Evolutionary conservation across 192 early-diverging fungal genomes (phyloP).

Genomic region (Coemansia interrupta): DNA sequence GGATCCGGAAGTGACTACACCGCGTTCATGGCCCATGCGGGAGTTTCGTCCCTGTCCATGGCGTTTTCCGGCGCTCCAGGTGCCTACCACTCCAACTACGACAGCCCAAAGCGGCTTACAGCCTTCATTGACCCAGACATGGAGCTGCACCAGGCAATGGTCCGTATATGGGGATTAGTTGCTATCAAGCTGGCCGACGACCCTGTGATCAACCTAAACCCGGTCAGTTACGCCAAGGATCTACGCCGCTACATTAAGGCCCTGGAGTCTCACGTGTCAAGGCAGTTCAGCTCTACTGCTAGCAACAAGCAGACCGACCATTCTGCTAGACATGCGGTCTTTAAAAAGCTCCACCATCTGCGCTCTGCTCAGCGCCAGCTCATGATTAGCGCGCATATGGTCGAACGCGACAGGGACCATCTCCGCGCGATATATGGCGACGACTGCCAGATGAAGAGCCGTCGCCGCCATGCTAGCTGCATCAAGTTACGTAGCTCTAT

Average conservation of each 20-base stretch:
- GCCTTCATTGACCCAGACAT: conserved; percentile 58
- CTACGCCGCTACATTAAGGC: conserved; percentile 42
- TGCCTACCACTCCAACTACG: conserved; percentile 67
- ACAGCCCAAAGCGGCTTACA: conserved; percentile 59
- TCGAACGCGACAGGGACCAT: conserved; percentile 31
- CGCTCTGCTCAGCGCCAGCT: conserved; percentile 35
- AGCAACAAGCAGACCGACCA: background rate
- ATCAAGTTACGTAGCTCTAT: conserved; percentile 33
- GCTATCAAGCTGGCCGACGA: conserved; percentile 51
- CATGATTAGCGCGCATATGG: conserved; percentile 20
- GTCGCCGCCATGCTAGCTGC: conserved; percentile 30
- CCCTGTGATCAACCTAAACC: conserved; percentile 43
- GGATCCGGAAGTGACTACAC: conserved; percentile 58
- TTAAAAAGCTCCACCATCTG: conserved; percentile 22
- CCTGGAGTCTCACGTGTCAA: conserved; percentile 27
- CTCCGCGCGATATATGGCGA: conserved; percentile 38
- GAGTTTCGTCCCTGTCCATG: conserved; percentile 57
- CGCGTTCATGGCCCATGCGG: conserved; percentile 63
- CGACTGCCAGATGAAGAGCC: conserved; percentile 46
- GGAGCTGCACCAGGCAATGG: conserved; percentile 53
- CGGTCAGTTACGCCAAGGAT: conserved; percentile 51
- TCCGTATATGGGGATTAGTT: conserved; percentile 51
- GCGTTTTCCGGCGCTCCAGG: conserved; percentile 55
- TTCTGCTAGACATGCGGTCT: background rate
- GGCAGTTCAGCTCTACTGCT: background rate